These are phyloP conservation scores for Plantago rigida DNA, from an alignment of 305 asterid genomes.

Conservation along the genomic window DNA sequence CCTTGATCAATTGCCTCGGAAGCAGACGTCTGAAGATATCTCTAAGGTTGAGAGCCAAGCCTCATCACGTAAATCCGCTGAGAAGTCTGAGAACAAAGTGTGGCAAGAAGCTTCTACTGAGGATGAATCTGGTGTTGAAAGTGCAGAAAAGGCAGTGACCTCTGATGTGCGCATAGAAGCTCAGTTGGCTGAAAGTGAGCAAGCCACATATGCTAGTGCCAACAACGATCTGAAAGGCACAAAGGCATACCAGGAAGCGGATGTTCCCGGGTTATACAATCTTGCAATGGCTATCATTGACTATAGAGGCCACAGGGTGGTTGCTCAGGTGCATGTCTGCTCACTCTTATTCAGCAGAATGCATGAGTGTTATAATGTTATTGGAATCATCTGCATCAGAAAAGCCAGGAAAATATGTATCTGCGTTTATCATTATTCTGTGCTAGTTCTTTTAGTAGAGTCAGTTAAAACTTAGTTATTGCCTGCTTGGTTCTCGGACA, in stretches of 20 bases:
- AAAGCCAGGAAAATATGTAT: slow-evolving; percentile 8
- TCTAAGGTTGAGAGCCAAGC: slow-evolving; percentile 39
- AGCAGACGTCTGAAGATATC: slow-evolving; percentile 41
- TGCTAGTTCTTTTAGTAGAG: not conserved
- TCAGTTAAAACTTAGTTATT: too few species aligned
- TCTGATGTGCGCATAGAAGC: slow-evolving; percentile 48
- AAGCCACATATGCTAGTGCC: slow-evolving; percentile 95
- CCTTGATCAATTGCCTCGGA: slow-evolving; percentile 55
- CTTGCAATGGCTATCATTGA: slow-evolving; percentile 96
- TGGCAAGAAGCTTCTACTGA: slow-evolving; percentile 32
- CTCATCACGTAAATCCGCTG: slow-evolving; percentile 30
- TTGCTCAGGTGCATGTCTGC: slow-evolving; percentile 66
- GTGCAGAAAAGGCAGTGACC: slow-evolving; percentile 31
- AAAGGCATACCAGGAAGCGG: slow-evolving; percentile 93
- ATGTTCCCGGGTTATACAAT: slow-evolving; percentile 79
- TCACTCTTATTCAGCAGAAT: slow-evolving; percentile 3
- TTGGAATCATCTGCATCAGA: slow-evolving; percentile 3
- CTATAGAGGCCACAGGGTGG: slow-evolving; percentile 93
- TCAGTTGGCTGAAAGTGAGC: slow-evolving; percentile 89
- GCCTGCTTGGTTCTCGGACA: too few species aligned
- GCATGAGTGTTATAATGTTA: slow-evolving; percentile 3
- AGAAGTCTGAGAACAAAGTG: slow-evolving; percentile 31
- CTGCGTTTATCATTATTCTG: not conserved
- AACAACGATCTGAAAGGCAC: slow-evolving; percentile 96
- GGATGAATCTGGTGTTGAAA: slow-evolving; percentile 31